phyloP scores from a whole-genome alignment of 2,329 filamentous ascomycete species.

The Aureobasidium mangrovei region DNA sequence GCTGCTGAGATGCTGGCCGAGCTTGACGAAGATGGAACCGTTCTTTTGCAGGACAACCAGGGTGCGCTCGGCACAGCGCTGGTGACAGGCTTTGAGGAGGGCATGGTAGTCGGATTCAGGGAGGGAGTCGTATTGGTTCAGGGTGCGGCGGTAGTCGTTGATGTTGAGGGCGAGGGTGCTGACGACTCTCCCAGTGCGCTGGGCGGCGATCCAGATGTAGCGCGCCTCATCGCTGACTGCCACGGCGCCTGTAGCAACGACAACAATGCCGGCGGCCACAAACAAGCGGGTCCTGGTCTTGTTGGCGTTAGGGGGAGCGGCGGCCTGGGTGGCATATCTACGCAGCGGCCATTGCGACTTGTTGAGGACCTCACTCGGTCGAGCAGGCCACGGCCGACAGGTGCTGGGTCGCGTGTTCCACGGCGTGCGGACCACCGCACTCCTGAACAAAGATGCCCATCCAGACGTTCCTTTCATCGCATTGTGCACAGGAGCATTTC shows the following conservation, averaged over 20 bases:
- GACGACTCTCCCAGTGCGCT: slow-evolving; percentile 71
- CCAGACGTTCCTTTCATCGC: slow-evolving; percentile 11
- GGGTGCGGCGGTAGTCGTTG: slow-evolving; percentile 77
- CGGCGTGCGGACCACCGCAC: background rate
- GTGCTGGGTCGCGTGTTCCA: slow-evolving; percentile 2
- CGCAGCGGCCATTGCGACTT: background rate
- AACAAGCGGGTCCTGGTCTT: slow-evolving; percentile 19
- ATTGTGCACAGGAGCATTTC: background rate
- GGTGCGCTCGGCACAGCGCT: slow-evolving; percentile 83
- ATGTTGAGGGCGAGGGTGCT: slow-evolving; percentile 70
- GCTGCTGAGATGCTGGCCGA: slow-evolving; percentile 90
- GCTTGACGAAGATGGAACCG: slow-evolving; percentile 95
- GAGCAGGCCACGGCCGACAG: background rate
- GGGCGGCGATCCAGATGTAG: slow-evolving; percentile 63
- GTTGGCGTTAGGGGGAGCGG: slow-evolving; percentile 20
- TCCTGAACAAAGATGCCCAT: slow-evolving; percentile 9
- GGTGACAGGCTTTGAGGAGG: slow-evolving; percentile 75
- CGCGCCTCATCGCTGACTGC: slow-evolving; percentile 59
- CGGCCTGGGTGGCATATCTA: slow-evolving; percentile 14
- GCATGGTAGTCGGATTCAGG: slow-evolving; percentile 54
- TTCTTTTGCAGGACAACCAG: slow-evolving; percentile 85
- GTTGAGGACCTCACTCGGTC: background rate
- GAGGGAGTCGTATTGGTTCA: slow-evolving; percentile 60
- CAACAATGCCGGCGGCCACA: slow-evolving; percentile 19
- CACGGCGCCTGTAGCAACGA: slow-evolving; percentile 33